Base-by-base conservation (phyloP, 1,284 basidiomycete genomes). In the Peniophora sp. region DNA sequence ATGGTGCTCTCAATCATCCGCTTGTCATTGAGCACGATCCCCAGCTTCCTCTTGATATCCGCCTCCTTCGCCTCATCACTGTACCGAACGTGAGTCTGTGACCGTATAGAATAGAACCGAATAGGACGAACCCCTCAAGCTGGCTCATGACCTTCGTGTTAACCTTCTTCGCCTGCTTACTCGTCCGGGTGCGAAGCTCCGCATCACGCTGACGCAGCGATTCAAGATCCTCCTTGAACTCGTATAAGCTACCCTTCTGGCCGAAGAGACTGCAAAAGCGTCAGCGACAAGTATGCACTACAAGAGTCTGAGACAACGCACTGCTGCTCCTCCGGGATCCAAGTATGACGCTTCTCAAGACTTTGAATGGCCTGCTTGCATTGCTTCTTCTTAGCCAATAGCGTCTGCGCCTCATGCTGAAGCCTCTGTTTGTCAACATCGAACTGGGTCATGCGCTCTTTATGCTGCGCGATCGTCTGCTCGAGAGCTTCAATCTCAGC, bases 1-100 rank as follows among this genome's bases (percentile, higher is more conserved):
- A 99, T 97, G 0, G 95, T 98, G 53, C 87, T 82, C 63, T 97
- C 92, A 52, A 99, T 99, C 75, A 97, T 99, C 59, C 83, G 74
- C 68, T 97, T 97, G 69, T 99, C 97, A 62, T 91, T 89, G 61
- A 94, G 69, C 2, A 99, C 95, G 2, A 88, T 94, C 1, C 77
- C 66, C 66, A 98, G 78, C 83, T 92, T 98, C 70, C 90, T 92
- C 68, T 87, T 90, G 51, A 97, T 73, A 20, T 82, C 79, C 0
- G 78, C 69, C 67, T 99, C 96, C 62, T 92, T 89, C 76, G 97
- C 97, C 75, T 99, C 97, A 41, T 96, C 92, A 52, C 93, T 97
- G 59, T 10, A 51, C 5, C 16, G 3, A 38, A 24, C 17, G 22
- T 41, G 51, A 16, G 24, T 45, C 20, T 12, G 23, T 35, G 23